Evolutionary conservation across 1,139 yeast genomes (phyloP).

Genomic region (Suhomyces atakaporum): DNA sequence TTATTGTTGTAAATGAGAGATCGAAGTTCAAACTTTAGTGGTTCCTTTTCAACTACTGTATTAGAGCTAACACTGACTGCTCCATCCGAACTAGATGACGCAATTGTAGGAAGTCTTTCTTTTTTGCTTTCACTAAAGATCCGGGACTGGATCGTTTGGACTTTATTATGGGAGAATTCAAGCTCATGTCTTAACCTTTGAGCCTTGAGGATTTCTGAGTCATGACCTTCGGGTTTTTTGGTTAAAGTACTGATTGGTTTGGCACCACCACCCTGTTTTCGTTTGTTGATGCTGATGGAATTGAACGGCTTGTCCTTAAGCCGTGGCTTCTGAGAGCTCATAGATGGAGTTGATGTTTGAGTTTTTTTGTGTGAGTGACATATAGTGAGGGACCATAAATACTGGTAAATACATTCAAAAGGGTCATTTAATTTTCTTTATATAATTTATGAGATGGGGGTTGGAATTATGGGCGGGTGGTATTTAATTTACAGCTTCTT

Average conservation of each 20-base stretch:
- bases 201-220: slow-evolving; percentile 6
- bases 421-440: too few species aligned
- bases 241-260: slow-evolving; percentile 13
- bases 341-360: slow-evolving; percentile 1
- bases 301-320: slow-evolving; percentile 14
- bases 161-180: neutral
- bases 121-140: neutral
- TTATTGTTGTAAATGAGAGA: slow-evolving; percentile 9
- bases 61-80: too few species aligned
- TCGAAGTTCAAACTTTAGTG: slow-evolving; percentile 5
- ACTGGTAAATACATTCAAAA: too few species aligned
- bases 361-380: slow-evolving; percentile 5
- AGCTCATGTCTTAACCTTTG: slow-evolving; percentile 8
- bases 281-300: slow-evolving; percentile 11
- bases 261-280: slow-evolving; percentile 15
- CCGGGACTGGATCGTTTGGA: neutral
- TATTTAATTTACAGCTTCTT: too few species aligned
- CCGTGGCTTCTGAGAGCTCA: slow-evolving; percentile 11
- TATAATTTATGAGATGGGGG: too few species aligned
- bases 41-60: neutral
- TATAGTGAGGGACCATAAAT: neutral
- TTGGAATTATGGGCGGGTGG: too few species aligned
- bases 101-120: neutral
- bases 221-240: slow-evolving; percentile 1
- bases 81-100: neutral